Evolutionary conservation across 2,329 filamentous ascomycete genomes (phyloP).

Genomic region (Metarhizium brunneum): DNA sequence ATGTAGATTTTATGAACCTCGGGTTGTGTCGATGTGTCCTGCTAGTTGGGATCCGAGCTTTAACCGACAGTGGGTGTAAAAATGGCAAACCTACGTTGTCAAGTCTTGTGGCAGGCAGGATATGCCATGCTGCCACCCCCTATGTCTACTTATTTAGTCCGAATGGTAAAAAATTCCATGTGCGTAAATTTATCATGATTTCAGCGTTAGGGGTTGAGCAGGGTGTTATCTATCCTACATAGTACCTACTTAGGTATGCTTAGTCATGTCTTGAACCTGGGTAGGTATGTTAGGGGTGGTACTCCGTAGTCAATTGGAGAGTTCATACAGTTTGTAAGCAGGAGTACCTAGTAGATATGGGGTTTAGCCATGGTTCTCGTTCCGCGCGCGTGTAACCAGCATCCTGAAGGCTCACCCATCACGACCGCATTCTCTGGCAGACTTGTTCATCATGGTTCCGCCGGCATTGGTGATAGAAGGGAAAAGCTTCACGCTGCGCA

Average conservation of each 20-base stretch:
- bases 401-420: background rate
- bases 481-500: slow-evolving; percentile 76
- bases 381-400: too few species aligned
- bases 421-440: background rate
- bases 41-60: background rate
- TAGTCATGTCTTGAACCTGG: too few species aligned
- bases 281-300: too few species aligned
- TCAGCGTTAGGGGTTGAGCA: too few species aligned
- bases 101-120: background rate
- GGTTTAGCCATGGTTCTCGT: background rate
- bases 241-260: too few species aligned
- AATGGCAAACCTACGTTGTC: background rate
- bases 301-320: too few species aligned
- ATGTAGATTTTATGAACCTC: background rate
- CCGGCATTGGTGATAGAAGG: slow-evolving; percentile 23
- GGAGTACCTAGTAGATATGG: too few species aligned
- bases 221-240: too few species aligned
- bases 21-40: background rate
- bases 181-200: too few species aligned
- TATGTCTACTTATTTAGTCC: background rate
- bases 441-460: background rate
- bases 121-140: background rate
- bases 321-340: too few species aligned
- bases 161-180: too few species aligned
- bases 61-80: background rate